Conservation (phyloP, 495 filamentous ascomycete genomes). For the Bathelium albidoporum region DNA sequence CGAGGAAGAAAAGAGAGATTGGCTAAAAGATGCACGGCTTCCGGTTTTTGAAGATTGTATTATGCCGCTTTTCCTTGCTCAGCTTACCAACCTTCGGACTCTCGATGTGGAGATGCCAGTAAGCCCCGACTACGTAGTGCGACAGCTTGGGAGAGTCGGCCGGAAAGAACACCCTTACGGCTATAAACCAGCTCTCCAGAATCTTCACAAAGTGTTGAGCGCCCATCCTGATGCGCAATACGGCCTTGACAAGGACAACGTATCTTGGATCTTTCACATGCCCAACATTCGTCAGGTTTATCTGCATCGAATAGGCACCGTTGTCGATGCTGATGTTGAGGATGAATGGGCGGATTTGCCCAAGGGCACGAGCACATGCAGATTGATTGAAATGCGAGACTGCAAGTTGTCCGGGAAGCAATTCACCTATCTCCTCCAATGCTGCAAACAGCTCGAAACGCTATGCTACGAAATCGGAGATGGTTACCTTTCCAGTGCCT, state of each 20-base stretch:
- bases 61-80: neutral
- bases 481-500: neutral
- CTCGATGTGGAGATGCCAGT: neutral
- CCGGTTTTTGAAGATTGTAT: neutral
- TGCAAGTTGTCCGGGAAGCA: neutral
- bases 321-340: neutral
- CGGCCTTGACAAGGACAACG: neutral
- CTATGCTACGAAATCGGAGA: neutral
- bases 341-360: neutral
- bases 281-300: neutral
- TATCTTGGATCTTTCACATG: neutral
- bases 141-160: neutral
- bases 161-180: neutral
- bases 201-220: neutral
- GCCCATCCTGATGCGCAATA: neutral
- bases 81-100: neutral
- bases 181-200: neutral
- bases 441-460: neutral
- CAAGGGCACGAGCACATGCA: neutral
- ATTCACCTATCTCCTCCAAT: neutral
- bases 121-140: neutral
- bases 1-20: neutral
- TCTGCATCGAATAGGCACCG: neutral
- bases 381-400: neutral
- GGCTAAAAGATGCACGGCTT: neutral